Base-by-base conservation (phyloP, 2,329 filamentous ascomycete genomes). In the Parafenestella ontariensis region DNA sequence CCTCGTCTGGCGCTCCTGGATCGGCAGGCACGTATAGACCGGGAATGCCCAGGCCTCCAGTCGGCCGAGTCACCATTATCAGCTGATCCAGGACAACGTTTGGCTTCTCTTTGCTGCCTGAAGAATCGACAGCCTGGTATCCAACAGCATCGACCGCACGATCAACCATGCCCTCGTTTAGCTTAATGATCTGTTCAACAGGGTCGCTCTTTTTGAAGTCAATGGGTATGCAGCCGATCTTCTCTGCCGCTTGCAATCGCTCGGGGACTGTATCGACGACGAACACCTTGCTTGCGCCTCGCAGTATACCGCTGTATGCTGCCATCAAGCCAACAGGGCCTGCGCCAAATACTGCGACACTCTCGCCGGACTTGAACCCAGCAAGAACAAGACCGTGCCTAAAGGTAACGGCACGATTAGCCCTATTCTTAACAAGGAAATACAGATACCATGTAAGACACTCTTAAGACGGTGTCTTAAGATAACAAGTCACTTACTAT, bases 311-410 rank as follows among this genome's bases (percentile, higher is more conserved):
- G 0, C 82, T 86, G 69, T 89, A 89, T 3, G 87, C 87, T 3
- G 86, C 85, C 82, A 89, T 87, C 4, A 89, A 72, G 1, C 87
- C 87, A 1, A 89, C 86, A 0, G 87, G 86, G 0, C 86, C 67
- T 46, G 58, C 85, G 0, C 86, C 87, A 54, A 88, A 89, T 1
- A 89, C 81, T 1, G 85, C 86, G 2, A 89, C 81, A n/a, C 78
- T 81, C 61, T 89, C 86, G 2, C 86, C 85, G 1, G 84, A 74
- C 61, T 82, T 73, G 72, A 88, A 88, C 0, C 85, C 85, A 3
- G 84, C 82, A 2, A 86, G 78, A 2, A 80, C 78, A 20, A 87
- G 69, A 1, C 83, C 84, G 54, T 85, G 82, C 85, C n/a, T n/a
- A n/a, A n/a, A n/a, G n/a, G n/a, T n/a, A n/a, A n/a, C n/a, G n/a